Conservation (phyloP, 495 filamentous ascomycete genomes). For the Neurospora intermedia region DNA sequence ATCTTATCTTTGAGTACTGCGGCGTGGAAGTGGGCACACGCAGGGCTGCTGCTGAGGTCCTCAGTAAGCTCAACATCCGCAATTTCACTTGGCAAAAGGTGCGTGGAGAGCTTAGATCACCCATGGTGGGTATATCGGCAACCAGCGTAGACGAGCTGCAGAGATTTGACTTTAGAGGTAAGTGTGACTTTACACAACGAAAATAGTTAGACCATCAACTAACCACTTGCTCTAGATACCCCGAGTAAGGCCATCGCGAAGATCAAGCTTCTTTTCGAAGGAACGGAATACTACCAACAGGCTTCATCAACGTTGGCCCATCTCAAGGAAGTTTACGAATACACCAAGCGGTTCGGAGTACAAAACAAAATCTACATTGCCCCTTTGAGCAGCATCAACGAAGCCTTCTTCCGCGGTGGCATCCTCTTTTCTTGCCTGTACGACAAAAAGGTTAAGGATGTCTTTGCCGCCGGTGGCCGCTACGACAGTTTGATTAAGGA, state of each 20-base stretch:
- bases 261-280: conserved; percentile 63
- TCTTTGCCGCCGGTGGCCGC: conserved; percentile 88
- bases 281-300: conserved; percentile 53
- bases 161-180: conserved; percentile 82
- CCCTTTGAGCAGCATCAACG: conserved; percentile 80
- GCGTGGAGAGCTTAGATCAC: conserved; percentile 67
- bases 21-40: conserved; percentile 59
- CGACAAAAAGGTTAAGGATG: conserved; percentile 70
- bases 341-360: conserved; percentile 63
- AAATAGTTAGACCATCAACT: background rate
- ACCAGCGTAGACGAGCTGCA: conserved; percentile 86
- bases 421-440: conserved; percentile 86
- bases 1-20: conserved; percentile 80
- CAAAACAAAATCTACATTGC: conserved; percentile 72
- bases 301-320: conserved; percentile 67
- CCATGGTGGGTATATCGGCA: conserved; percentile 69
- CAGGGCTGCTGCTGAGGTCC: conserved; percentile 62
- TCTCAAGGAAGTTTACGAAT: conserved; percentile 61
- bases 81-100: conserved; percentile 80
- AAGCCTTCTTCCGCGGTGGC: conserved; percentile 82
- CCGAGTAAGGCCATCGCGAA: conserved; percentile 62
- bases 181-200: conserved; percentile 2
- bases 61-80: conserved; percentile 81
- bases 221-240: conserved; percentile 37
- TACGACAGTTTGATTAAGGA: conserved; percentile 80